Conservation (phyloP, 306 rosid species). For the Cucurbita maxima region DNA sequence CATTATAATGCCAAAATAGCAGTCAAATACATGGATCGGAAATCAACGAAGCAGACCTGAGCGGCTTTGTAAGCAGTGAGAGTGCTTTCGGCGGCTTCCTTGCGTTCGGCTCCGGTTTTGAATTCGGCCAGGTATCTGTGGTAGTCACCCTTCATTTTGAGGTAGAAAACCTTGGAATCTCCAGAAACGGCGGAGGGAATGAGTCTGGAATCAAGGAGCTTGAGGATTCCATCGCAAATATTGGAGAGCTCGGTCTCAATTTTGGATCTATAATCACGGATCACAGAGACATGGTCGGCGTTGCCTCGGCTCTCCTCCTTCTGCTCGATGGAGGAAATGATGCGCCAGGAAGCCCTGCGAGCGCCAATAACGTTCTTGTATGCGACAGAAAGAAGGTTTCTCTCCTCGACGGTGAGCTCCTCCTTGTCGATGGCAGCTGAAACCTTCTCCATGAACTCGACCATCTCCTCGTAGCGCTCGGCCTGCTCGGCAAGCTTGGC, state of each 20-base stretch:
- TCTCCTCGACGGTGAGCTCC: conserved; percentile 89
- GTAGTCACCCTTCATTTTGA: conserved; percentile 97
- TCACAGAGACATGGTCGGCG: conserved; percentile 78
- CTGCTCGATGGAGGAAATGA: conserved; percentile 96
- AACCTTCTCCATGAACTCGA: conserved; percentile 98
- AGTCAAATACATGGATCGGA: not conserved
- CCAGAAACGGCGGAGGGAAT: conserved; percentile 82
- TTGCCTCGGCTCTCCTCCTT: conserved; percentile 99
- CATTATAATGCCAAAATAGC: not conserved
- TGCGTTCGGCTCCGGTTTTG: conserved; percentile 88
- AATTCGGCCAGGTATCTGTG: conserved; percentile 97
- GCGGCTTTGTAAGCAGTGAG: conserved; percentile 95
- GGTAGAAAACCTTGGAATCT: conserved; percentile 95
- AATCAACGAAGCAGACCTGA: conserved; percentile 34
- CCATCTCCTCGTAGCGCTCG: conserved; percentile 99
- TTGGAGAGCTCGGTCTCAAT: conserved; percentile 83
- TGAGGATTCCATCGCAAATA: conserved; percentile 95
- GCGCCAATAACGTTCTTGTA: conserved; percentile 98
- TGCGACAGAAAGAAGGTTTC: conserved; percentile 90
- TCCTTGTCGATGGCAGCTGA: conserved; percentile 75
- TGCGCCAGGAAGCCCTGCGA: conserved; percentile 88
- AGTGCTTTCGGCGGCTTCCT: conserved; percentile 96
- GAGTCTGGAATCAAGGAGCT: conserved; percentile 86
- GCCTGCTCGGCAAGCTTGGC: conserved; percentile 99
- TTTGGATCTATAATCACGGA: conserved; percentile 96